A percentile compares a stretch with the other conserved stretches of the same genome.
Evolutionary conservation across 441 rosid genomes (phyloP).

Genomic region (Melastoma candidum): DNA sequence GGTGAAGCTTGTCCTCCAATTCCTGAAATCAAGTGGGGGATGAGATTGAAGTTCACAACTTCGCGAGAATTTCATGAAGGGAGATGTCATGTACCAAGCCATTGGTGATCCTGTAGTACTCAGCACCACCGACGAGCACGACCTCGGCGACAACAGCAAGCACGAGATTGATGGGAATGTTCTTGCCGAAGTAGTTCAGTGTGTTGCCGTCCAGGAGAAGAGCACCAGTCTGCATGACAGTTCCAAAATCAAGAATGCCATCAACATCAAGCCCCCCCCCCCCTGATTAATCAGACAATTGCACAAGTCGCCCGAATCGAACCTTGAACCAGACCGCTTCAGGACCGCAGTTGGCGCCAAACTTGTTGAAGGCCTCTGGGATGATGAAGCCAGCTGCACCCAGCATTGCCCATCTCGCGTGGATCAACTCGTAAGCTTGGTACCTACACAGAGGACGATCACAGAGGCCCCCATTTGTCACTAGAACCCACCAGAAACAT

Average conservation of each 20-base stretch:
- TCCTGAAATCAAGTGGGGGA: conserved; percentile 26
- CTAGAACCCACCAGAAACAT: not conserved
- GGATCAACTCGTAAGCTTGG: conserved; percentile 87
- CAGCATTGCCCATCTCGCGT: conserved; percentile 95
- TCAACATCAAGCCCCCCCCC: too few relatives aligned
- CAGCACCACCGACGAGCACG: conserved; percentile 90
- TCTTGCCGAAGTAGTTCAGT: conserved; percentile 84
- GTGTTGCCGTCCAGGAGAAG: conserved; percentile 93
- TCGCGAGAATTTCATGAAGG: too few relatives aligned
- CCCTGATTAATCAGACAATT: too few relatives aligned
- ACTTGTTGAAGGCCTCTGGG: conserved; percentile 94
- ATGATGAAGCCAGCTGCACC: conserved; percentile 94
- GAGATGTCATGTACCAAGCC: conserved; percentile 44
- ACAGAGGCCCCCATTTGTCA: not conserved
- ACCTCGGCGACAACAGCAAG: conserved; percentile 75
- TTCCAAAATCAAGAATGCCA: too few relatives aligned
- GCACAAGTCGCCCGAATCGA: not conserved
- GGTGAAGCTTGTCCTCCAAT: conserved; percentile 92
- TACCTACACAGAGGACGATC: conserved; percentile 32
- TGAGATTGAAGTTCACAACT: not conserved
- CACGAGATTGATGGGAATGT: conserved; percentile 79
- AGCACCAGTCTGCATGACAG: conserved; percentile 68
- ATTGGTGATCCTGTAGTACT: conserved; percentile 87
- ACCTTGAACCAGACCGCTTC: conserved; percentile 99
- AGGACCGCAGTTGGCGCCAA: conserved; percentile 94